Conservation (phyloP, 2,329 filamentous ascomycete species). For the Fusarium redolens region DNA sequence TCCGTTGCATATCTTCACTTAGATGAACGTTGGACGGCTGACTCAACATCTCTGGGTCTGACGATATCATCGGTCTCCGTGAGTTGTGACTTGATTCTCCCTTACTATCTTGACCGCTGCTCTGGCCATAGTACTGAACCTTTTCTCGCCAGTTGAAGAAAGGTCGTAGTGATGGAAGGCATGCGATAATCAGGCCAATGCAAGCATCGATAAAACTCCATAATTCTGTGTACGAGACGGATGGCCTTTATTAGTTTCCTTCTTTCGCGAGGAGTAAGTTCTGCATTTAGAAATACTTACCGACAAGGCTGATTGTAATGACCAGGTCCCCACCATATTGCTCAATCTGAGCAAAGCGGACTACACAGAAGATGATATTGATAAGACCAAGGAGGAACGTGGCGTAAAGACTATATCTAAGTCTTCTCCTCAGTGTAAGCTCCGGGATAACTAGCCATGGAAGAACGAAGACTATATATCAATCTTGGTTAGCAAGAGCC, state of each 20-base stretch:
- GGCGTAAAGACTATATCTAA: constrained; percentile 16
- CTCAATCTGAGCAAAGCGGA: constrained; percentile 3
- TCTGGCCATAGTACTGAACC: not conserved
- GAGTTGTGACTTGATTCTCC: not conserved
- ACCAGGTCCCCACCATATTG: not conserved
- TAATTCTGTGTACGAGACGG: not conserved
- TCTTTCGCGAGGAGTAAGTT: fast-evolving
- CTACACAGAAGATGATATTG: constrained; percentile 12
- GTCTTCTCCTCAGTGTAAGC: not conserved
- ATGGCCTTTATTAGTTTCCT: not conserved
- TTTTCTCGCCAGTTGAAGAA: constrained; percentile 10
- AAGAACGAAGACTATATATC: constrained; percentile 5
- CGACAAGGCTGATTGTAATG: constrained; percentile 3
- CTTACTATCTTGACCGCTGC: not conserved
- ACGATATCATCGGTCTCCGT: not conserved
- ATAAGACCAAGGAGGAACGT: constrained; percentile 22
- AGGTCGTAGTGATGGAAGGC: constrained; percentile 13
- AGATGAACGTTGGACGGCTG: not conserved
- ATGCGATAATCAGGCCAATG: constrained; percentile 17
- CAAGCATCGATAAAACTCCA: constrained; percentile 17
- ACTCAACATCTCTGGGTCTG: not conserved
- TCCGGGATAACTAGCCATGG: constrained; percentile 27
- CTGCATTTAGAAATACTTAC: not conserved
- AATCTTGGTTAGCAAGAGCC: not conserved
- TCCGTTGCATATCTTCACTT: not conserved